Evolutionary conservation across 148 eudicot species (phyloP).

Genomic region (Fagopyrum esculentum): DNA sequence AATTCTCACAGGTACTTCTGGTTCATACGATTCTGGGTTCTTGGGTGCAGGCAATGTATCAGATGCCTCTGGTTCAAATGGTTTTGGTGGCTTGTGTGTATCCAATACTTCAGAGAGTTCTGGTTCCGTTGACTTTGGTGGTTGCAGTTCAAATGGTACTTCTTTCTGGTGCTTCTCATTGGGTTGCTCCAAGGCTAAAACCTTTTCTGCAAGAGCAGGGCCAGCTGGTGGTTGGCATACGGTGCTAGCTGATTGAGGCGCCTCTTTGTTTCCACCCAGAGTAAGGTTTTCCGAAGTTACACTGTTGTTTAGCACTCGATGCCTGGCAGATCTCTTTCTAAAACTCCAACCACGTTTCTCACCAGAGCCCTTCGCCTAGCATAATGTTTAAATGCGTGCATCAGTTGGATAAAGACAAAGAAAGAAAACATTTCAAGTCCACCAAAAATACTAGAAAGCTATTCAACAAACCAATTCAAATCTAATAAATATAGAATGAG

Average conservation of each 20-base stretch:
- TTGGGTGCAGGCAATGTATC: background rate
- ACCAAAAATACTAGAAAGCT: too few relatives aligned
- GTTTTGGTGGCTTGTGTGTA: slow-evolving; percentile 13
- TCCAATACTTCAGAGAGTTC: slow-evolving; percentile 14
- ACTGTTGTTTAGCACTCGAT: slow-evolving; percentile 62
- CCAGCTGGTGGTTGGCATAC: slow-evolving; percentile 37
- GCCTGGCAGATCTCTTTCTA: slow-evolving; percentile 66
- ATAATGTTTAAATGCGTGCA: slow-evolving; percentile 14
- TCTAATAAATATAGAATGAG: background rate
- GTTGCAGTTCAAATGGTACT: slow-evolving; percentile 17
- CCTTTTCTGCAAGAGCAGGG: slow-evolving; percentile 32
- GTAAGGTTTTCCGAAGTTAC: slow-evolving; percentile 42
- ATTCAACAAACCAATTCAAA: background rate
- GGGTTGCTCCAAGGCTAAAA: slow-evolving; percentile 26
- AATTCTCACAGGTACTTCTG: background rate
- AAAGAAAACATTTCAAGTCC: background rate
- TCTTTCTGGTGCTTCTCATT: slow-evolving; percentile 38
- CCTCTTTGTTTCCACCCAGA: slow-evolving; percentile 39
- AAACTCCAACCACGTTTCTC: slow-evolving; percentile 93
- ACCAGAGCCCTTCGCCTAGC: slow-evolving; percentile 51
- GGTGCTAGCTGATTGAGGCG: slow-evolving; percentile 32
- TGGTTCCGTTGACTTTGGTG: slow-evolving; percentile 20
- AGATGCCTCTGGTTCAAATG: background rate
- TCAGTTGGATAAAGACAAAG: background rate
- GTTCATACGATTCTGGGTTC: slow-evolving; percentile 11